Base-by-base conservation (phyloP, 305 asterid species). In the Petunia hybrid region DNA sequence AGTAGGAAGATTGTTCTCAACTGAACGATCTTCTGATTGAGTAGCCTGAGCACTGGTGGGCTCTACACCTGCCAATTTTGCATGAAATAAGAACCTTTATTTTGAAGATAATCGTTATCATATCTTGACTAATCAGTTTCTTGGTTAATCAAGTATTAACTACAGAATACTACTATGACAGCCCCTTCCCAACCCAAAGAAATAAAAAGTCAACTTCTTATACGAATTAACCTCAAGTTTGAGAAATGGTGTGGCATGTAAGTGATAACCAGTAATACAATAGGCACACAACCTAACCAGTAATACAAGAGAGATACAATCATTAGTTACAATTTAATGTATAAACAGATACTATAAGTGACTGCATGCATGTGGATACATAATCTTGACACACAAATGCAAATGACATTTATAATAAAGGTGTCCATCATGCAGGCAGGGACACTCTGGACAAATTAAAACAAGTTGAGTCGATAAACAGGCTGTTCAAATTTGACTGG, bases 1-100 rank as follows among this genome's bases (percentile, higher is more conserved):
- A 39, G 10, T 79, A 16, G 94, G 94, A 78, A 86, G 73, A 80
- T 88, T 86, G 68, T 77, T 80, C 63, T 87, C 89, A 63, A 60
- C 73, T 35, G 82, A 85, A 83, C 87, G 45, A 51, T 73, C 46
- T 73, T 51, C 78, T 3, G 13, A 73, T 62, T 36, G 63, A 51
- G 63, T 35, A 35, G 46, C 35, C 13, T 0, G 78, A 6, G 3
- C 46, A 73, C 4, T 73, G 46, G 13, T 51, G 16, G 14, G 46
- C 45, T 73, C 51, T 45, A 35, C 35, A 51, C 14, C 78, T 73
- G 36, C 6, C 7, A 51, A 12, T 12, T 73, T 48, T 73, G 48
- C 35, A 73, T 35, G 78, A 73, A 73, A 73, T 73, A 16, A 35
- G 13, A 71, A 48, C 51, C 43, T 71, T 71, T 71, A 12, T 10